Percentiles rank a stretch among this genome's conserved stretches.
These are phyloP conservation scores for Globisporangium yorkense DNA, from an alignment of 352 stramenopile species.

Conservation along the genomic window DNA sequence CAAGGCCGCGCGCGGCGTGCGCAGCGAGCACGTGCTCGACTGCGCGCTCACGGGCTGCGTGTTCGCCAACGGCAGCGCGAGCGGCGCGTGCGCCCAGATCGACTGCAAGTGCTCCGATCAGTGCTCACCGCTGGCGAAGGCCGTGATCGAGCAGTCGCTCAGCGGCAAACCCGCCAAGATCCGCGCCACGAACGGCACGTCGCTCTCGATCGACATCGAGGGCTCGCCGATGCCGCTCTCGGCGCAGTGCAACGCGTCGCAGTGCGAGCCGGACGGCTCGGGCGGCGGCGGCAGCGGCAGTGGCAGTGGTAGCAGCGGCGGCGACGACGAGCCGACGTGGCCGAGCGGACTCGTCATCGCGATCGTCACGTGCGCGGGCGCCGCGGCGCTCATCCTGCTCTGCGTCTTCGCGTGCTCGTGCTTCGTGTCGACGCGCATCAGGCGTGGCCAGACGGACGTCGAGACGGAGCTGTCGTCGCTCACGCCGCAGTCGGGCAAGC, in stretches of 20 bases:
- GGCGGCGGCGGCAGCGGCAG: conserved; percentile 17
- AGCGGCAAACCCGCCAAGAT: conserved; percentile 66
- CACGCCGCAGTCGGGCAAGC: conserved; percentile 28
- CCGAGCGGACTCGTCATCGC: conserved; percentile 28
- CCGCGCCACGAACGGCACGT: conserved; percentile 31
- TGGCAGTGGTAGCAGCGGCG: conserved; percentile 19
- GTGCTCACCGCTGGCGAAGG: conserved; percentile 60
- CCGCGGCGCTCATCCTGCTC: conserved; percentile 22
- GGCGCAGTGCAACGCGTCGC: conserved; percentile 54
- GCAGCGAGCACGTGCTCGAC: conserved; percentile 60
- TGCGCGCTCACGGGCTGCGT: conserved; percentile 50
- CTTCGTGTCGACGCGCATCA: conserved; percentile 23
- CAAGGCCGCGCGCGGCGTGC: conserved; percentile 40
- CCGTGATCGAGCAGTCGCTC: conserved; percentile 53
- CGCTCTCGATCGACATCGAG: conserved; percentile 61
- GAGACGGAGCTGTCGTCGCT: conserved; percentile 44
- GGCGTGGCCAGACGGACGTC: conserved; percentile 18
- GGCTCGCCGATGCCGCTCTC: conserved; percentile 60
- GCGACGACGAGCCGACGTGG: conserved; percentile 14
- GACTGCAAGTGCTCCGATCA: conserved; percentile 55
- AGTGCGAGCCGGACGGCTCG: conserved; percentile 40
- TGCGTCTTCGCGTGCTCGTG: conserved; percentile 34
- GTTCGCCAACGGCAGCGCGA: conserved; percentile 35
- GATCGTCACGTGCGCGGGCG: conserved; percentile 22
- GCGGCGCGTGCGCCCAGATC: conserved; percentile 41